Evolutionary conservation across 768 basidiomycete species (phyloP).

Genomic region (Phylloporus sp.): DNA sequence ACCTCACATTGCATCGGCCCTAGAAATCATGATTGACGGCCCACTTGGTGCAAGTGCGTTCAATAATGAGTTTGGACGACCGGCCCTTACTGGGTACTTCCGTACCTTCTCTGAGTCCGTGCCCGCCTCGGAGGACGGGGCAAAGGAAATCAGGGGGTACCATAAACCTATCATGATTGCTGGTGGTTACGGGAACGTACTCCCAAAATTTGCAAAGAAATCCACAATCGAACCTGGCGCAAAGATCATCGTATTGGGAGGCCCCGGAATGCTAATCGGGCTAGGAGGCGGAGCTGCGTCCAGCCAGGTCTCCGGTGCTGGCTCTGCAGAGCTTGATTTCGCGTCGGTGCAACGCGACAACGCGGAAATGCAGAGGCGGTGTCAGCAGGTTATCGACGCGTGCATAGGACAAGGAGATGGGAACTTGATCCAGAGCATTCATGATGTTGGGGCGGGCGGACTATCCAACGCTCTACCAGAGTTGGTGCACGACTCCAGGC

Average conservation of each 20-base stretch:
- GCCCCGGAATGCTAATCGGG: conserved; percentile 94
- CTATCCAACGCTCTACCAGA: conserved; percentile 96
- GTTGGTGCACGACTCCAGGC: conserved; percentile 90
- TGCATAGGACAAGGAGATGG: conserved; percentile 57
- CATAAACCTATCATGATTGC: conserved; percentile 99
- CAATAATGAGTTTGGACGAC: conserved; percentile 98
- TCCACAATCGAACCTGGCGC: conserved; percentile 71
- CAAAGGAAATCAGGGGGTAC: conserved; percentile 79
- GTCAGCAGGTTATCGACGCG: conserved; percentile 95
- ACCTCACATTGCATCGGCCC: conserved; percentile 81
- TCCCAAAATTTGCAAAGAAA: conserved; percentile 78
- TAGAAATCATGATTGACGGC: conserved; percentile 97
- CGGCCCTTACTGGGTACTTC: conserved; percentile 90
- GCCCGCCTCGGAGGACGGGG: conserved; percentile 45
- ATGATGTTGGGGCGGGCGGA: conserved; percentile 97
- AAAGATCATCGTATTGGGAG: conserved; percentile 88
- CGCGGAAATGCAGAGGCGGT: conserved; percentile 95
- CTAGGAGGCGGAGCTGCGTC: conserved; percentile 96
- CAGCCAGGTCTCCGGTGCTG: conserved; percentile 86
- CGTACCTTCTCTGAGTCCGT: conserved; percentile 87
- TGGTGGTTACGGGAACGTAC: conserved; percentile 92
- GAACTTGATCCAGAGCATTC: conserved; percentile 91
- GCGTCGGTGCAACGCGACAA: conserved; percentile 98
- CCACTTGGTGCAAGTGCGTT: conserved; percentile 94
- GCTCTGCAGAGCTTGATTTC: conserved; percentile 92